A percentile compares a stretch with the other conserved stretches of the same genome.
Conservation (phyloP, 179 eudicot species). For the Patellifolia procumbens region DNA sequence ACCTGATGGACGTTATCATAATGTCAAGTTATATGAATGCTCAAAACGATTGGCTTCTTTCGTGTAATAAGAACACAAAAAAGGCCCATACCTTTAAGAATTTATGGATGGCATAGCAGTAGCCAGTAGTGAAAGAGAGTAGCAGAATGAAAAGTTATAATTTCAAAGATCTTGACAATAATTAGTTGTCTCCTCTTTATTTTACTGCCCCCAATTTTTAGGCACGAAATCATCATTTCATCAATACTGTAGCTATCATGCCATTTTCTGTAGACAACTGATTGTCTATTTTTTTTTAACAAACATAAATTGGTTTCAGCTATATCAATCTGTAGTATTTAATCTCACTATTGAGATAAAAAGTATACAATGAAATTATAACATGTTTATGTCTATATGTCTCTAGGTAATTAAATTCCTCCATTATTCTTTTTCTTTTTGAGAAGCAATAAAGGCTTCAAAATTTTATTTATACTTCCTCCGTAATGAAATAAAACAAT, state of each 20-base stretch:
- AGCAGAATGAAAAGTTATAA: not conserved
- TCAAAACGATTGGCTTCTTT: not conserved
- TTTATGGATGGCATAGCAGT: no score
- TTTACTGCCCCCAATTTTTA: constrained; percentile 3
- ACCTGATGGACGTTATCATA: no score
- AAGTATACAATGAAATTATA: no score
- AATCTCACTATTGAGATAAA: no score
- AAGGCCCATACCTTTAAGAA: not conserved
- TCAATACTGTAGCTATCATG: not conserved
- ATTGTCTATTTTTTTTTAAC: not conserved
- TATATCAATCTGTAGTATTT: no score
- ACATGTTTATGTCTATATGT: no score
- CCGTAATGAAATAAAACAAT: no score
- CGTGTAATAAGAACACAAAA: not conserved
- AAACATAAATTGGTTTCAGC: not conserved
- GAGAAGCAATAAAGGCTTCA: no score
- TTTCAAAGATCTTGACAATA: not conserved
- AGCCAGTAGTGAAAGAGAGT: not conserved
- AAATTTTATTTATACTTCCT: no score
- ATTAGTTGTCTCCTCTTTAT: not conserved
- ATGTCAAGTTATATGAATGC: no score
- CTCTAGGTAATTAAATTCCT: no score
- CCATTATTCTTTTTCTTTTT: no score
- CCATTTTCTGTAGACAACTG: not conserved
- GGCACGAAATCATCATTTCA: constrained; percentile 29